These are phyloP conservation scores for Laburnicola sp. DNA, from an alignment of 2,329 filamentous ascomycete species.

Conservation along the genomic window DNA sequence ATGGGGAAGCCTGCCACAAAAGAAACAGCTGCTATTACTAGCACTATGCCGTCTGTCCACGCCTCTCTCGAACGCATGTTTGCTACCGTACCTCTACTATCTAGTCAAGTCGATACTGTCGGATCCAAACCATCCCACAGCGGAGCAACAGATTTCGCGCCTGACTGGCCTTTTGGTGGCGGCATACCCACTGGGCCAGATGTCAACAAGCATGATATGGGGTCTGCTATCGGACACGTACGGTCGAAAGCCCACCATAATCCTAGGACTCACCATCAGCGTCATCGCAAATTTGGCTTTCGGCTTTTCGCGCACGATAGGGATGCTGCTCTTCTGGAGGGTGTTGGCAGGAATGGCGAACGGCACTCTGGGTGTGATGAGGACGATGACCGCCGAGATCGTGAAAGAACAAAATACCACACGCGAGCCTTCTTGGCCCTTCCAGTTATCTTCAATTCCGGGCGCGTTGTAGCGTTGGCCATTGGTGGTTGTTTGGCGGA, in stretches of 20 bases:
- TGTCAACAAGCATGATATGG: constrained; percentile 79
- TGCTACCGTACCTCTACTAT: constrained; percentile 75
- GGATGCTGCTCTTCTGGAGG: constrained; percentile 65
- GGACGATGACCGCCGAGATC: constrained; percentile 72
- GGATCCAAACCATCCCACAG: constrained; percentile 51
- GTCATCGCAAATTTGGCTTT: constrained; percentile 66
- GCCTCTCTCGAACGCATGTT: constrained; percentile 71
- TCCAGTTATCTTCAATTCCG: constrained; percentile 67
- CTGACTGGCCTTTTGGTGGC: constrained; percentile 77
- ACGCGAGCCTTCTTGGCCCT: constrained; percentile 59
- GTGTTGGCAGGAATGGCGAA: constrained; percentile 68
- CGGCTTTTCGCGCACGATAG: constrained; percentile 66
- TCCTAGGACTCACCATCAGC: constrained; percentile 73
- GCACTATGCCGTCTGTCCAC: constrained; percentile 78
- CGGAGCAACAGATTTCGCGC: constrained; percentile 65
- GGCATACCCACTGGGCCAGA: constrained; percentile 78
- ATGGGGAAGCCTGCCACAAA: constrained; percentile 73
- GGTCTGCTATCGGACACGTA: constrained; percentile 66
- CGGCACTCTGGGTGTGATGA: constrained; percentile 72
- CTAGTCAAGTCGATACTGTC: constrained; percentile 71
- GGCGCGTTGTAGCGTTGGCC: constrained; percentile 47
- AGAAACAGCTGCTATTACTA: constrained; percentile 74
- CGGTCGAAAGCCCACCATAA: constrained; percentile 74
- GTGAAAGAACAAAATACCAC: constrained; percentile 64
- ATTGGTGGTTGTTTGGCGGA: constrained; percentile 68